Conservation (phyloP, 164 flowering plant species). For the Pachysandra terminalis region DNA sequence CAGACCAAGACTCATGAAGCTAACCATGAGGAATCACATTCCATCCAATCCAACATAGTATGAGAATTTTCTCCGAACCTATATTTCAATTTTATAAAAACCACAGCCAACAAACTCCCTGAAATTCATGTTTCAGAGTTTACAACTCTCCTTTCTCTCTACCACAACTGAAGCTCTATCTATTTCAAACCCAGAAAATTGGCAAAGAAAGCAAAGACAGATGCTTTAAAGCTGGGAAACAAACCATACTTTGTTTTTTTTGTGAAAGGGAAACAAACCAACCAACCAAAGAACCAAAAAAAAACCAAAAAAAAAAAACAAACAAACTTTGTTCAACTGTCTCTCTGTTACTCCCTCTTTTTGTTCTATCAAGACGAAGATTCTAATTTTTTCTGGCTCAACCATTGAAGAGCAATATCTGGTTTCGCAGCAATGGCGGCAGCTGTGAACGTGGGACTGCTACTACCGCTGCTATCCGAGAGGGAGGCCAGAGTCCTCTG, state of each 20-base stretch:
- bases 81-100: no score
- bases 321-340: no score
- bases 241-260: no score
- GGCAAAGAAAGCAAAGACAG: background rate
- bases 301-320: background rate
- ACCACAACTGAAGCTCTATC: background rate
- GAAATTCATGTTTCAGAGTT: no score
- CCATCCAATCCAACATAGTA: no score
- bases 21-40: no score
- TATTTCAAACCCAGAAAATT: background rate
- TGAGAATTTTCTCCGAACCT: no score
- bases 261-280: no score
- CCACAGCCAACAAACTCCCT: no score
- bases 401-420: conserved; percentile 39
- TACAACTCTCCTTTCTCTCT: no score
- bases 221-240: background rate
- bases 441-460: conserved; percentile 44
- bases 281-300: background rate
- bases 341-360: no score
- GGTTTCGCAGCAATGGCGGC: conserved; percentile 18
- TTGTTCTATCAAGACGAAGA: conserved; percentile 8
- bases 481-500: conserved; percentile 45
- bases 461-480: conserved; percentile 59
- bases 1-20: no score
- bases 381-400: conserved; percentile 24